Percentiles rank a stretch among this genome's conserved stretches.
Conservation (phyloP, 345 rosid genomes). For the Heritiera littoralis region DNA sequence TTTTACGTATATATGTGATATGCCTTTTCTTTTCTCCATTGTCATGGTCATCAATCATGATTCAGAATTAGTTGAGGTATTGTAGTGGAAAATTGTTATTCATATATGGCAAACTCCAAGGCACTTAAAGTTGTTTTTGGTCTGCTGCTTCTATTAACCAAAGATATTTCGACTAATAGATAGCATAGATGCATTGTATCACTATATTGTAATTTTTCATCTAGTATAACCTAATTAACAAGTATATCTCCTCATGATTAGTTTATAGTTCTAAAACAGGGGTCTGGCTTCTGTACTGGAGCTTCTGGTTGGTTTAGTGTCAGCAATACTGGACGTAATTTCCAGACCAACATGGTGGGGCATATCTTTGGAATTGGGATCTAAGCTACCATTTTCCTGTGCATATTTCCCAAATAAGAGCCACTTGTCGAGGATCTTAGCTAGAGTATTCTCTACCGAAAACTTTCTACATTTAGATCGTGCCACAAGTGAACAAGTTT, state of each 20-base stretch:
- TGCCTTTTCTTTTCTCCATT: not conserved
- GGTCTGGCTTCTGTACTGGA: slow-evolving; percentile 63
- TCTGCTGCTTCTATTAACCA: slow-evolving; percentile 38
- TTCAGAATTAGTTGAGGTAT: not conserved
- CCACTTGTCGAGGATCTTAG: slow-evolving; percentile 43
- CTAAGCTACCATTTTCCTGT: slow-evolving; percentile 59
- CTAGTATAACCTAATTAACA: slow-evolving; percentile 1
- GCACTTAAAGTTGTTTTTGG: not conserved
- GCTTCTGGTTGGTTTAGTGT: slow-evolving; percentile 52
- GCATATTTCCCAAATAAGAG: slow-evolving; percentile 63
- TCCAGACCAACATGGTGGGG: slow-evolving; percentile 75
- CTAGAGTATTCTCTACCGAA: slow-evolving; percentile 50
- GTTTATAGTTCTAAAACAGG: slow-evolving; percentile 46
- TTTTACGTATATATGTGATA: not conserved
- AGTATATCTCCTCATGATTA: slow-evolving; percentile 12
- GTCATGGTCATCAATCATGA: not conserved
- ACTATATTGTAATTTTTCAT: not conserved
- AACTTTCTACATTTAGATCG: slow-evolving; percentile 44
- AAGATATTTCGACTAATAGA: not conserved
- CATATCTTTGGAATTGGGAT: slow-evolving; percentile 54
- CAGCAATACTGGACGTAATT: slow-evolving; percentile 48
- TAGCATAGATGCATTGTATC: not conserved
- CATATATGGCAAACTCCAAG: not conserved
- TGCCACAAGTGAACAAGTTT: slow-evolving; percentile 31
- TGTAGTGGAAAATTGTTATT: not conserved